Base-by-base conservation (phyloP, 1,284 basidiomycete genomes). In the Apiotrichum sp. region DNA sequence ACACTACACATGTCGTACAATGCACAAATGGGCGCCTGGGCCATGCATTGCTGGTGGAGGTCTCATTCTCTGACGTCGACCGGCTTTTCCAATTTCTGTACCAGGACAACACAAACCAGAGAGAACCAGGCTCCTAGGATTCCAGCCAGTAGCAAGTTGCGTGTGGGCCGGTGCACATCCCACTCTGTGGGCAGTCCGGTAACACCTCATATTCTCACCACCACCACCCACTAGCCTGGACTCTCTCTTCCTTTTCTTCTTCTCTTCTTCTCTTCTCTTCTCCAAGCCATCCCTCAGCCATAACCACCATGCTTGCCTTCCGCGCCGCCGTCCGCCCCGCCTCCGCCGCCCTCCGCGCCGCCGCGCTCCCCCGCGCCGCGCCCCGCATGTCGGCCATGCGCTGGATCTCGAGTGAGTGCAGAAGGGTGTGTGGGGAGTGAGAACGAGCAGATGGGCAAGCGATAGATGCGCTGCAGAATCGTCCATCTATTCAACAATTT, bases 381-480 rank as follows among this genome's bases (percentile, higher is more conserved):
- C 52, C 58, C 32, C 56, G 61, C 46, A 58, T 62, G 55, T 59
- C 58, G n/a, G 60, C 62, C 29, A 41, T 65, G 11, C 64, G 67
- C 45, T 64, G 67, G 51, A 47, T 60, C 29, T 67, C 65, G 29
- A 69, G 67, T 66, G 51, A 48, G 63, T 57, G 22, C 22, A 22
- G 22, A 22, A n/a, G n/a, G n/a, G n/a, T n/a, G n/a, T n/a, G n/a
- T n/a, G n/a, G n/a, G n/a, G n/a, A n/a, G n/a, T n/a, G n/a, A 22
- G 22, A 22, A 22, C 22, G 22, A 22, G 22, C 22, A 22, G 22
- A 22, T 22, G 22, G 22, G 22, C 22, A 22, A 22, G 22, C 1
- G 1, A 22, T 22, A 22, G 22, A 22, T 22, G 22, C 22, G 22
- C 22, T 22, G 22, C 22, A 22, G 22, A 22, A 22, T 22, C 22